A percentile compares a stretch with the other conserved stretches of the same genome.
These are phyloP conservation scores for Blastocystis sp. DNA, from an alignment of 352 stramenopile genomes.

Conservation along the genomic window DNA sequence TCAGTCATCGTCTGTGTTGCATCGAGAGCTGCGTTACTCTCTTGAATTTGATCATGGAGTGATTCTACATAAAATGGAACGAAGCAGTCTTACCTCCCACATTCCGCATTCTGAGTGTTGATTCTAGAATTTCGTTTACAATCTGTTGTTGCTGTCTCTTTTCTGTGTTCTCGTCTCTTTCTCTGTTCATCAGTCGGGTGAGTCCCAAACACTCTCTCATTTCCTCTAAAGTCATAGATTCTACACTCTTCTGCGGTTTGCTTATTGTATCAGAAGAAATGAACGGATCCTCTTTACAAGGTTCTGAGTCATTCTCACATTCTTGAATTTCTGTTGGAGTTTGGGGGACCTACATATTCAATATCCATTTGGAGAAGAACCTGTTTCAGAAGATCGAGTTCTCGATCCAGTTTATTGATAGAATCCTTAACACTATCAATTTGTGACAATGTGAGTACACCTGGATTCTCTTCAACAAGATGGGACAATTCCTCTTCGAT, in stretches of 20 bases:
- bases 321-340: neutral
- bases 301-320: too few species aligned
- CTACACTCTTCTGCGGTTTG: too few species aligned
- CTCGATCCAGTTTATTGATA: neutral
- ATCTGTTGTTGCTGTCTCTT: neutral
- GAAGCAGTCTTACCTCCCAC: neutral
- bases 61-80: neutral
- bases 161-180: neutral
- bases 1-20: neutral
- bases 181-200: neutral
- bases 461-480: slow-evolving; percentile 3
- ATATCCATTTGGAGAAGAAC: neutral
- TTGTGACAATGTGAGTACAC: neutral
- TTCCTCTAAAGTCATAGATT: neutral
- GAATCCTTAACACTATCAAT: neutral
- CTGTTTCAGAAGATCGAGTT: neutral
- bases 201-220: neutral
- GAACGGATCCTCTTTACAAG: too few species aligned
- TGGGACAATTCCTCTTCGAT: neutral
- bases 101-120: neutral
- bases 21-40: neutral
- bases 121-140: neutral
- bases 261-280: too few species aligned
- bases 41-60: neutral
- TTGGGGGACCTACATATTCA: neutral